Evolutionary conservation across 2,329 filamentous ascomycete species (phyloP), one percentile per base, ranked within the genome.

Genomic region (Diaporthe caulivora): DNA sequence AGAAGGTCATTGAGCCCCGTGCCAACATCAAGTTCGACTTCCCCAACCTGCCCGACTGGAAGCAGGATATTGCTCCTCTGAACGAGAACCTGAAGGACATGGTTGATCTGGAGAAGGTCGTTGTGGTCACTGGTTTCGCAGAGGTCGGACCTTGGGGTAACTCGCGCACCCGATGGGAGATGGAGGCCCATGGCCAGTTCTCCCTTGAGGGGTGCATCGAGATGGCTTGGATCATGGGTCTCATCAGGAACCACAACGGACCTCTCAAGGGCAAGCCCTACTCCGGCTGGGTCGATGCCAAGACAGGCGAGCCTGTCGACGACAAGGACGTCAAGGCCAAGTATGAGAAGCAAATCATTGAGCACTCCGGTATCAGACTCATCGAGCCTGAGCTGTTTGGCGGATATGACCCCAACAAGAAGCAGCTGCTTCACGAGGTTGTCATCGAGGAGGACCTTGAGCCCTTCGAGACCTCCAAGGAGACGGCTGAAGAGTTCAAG

Each of bases 181-280:
- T 99, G 96, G 97, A 99, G 84, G 95, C 97, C 1, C 92, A 95
- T 78, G 97, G 97, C 81, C 91, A 98, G 81, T 99, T 99, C 87
- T 98, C 97, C 11, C 91, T 99, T 18, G 97, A 99, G 84, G 97
- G 97, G 40, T 98, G 97, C 80, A 93, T 99, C 75, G 97, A 99
- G 85, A 99, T 99, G 97, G 95, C 97, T 42, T 99, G 97, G 97
- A 95, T 99, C 84, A 99, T 98, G 96, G 97, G 97, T 81, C 91
- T 98, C 74, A 98, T 99, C 87, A 98, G 96, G 89, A 97, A 99
- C 84, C 94, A 98, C 87, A 98, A 98, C 79, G 97, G 97, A 24
- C 92, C 93, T 42, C 91, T 99, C 82, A 99, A 99, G 87, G 97
- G 97, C 82, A 93, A 97, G 86, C 93, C 93, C 77, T 98, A 99